Base-by-base conservation (phyloP, 2,329 filamentous ascomycete species). In the Fusarium sp. region DNA sequence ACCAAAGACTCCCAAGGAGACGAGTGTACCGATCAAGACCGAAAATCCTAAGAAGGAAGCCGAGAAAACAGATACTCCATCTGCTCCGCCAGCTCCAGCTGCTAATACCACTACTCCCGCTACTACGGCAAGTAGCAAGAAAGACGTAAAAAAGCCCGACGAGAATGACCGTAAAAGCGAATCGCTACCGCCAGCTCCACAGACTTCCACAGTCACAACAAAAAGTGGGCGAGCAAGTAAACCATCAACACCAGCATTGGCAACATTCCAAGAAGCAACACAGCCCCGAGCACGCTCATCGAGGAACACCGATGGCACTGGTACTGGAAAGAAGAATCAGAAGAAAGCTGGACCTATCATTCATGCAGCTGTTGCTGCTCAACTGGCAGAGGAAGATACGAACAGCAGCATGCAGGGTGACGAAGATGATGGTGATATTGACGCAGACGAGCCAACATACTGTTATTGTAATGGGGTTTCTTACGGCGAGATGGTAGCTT, bases 401-500 rank as follows among this genome's bases (percentile, higher is more conserved):
- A 82, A 79, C 41, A 83, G 81, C 58, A 84, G 82, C 69, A 80
- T 80, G 60, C 82, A 82, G 54, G 77, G 66, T 17, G 80, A 82
- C 8, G 80, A 81, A 10, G 82, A 82, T 12, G 82, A 82, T 17
- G 90, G 89, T 15, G 89, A 90, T 11, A 89, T 92, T 40, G 91
- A 92, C 67, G 89, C 87, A 7, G 89, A 92, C 70, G 92, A 95
- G 78, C 91, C 90, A 40, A 85, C 89, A 17, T 95, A 95, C 80
- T 94, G 93, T 80, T 93, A 93, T 81, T 94, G 93, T 79, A 92
- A 94, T 74, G 88, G 90, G 50, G 90, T 94, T 59, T 94, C 92
- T 76, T 95, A 94, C 77, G 92, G 93, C 23, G 92, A 93, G 81
- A 95, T 95, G 93, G 92, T 95, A 45, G 93, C 91, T 5, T 95